Base-by-base conservation (phyloP, 1,284 basidiomycete species). In the Cystobasidiaceae sp. region DNA sequence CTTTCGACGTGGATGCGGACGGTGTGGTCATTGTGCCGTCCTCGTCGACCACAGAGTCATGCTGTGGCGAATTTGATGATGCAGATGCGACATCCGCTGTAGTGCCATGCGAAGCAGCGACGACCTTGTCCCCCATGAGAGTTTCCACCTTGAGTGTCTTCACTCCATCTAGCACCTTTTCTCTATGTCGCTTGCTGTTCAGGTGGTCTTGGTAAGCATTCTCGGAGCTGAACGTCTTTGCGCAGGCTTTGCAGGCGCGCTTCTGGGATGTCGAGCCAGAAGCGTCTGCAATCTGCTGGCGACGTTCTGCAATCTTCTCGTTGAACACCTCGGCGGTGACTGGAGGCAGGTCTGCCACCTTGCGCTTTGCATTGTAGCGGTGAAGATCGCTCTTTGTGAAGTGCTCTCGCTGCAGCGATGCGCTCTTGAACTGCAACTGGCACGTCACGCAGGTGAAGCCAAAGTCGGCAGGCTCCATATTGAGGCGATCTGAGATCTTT, bases 311-410 rank as follows among this genome's bases (percentile, higher is more conserved):
- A n/a, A 97, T 88, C 75, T 97, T 98, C 73, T 91, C 85, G 73
- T 93, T 88, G 80, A 97, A 99, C 0, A 87, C 75, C 6, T 82
- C 78, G 0, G 83, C 83, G 66, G 85, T 86, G 73, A 99, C 86
- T 2, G 96, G 93, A 4, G 91, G 88, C 1, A 99, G 82, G 15
- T 84, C 86, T 6, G 96, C 93, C 19, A 97, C 90, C 39, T 93
- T 86, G 69, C 96, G 87, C 80, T 97, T 97, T 86, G 97, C 93
- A 77, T 99, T 99, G 80, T 98, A 99, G 57, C 93, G 83, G 79
- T 98, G 96, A 77, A 90, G 87, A 78, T 99, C 96, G 37, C 56
- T 49, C 45, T 59, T 59, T 19, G 56, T 59, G 77, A 96, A 97
- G 77, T 99, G 96, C 0, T 81, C 80, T 68, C 96, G 83, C 79